These are phyloP conservation scores for Fusarium burgessii DNA, from an alignment of 2,329 filamentous ascomycete genomes.

Conservation along the genomic window DNA sequence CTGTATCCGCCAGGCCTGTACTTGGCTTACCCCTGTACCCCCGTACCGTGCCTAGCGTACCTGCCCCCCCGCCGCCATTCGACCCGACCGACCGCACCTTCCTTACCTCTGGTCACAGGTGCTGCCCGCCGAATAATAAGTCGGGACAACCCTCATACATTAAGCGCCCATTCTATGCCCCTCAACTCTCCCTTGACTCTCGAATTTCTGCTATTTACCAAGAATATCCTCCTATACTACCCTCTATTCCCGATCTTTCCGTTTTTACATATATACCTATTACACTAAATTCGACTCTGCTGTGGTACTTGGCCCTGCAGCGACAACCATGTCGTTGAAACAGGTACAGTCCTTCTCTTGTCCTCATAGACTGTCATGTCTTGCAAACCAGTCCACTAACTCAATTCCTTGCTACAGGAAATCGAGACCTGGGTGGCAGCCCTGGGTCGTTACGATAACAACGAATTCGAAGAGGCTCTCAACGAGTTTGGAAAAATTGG, in stretches of 20 bases:
- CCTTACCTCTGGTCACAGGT: conserved; percentile 35
- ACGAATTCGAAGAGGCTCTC: conserved; percentile 93
- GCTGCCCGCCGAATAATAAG: conserved; percentile 46
- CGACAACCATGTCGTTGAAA: conserved; percentile 68
- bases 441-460: conserved; percentile 92
- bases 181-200: conserved; percentile 39
- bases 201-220: conserved; percentile 36
- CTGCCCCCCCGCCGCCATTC: conserved; percentile 33
- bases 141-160: conserved; percentile 42
- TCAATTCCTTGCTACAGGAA: conserved; percentile 71
- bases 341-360: conserved; percentile 59
- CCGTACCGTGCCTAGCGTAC: conserved; percentile 44
- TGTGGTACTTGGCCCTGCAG: conserved; percentile 41
- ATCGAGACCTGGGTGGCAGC: conserved; percentile 98
- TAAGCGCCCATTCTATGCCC: conserved; percentile 42
- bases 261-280: conserved; percentile 8
- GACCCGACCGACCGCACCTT: conserved; percentile 28
- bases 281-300: conserved; percentile 13
- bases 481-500: conserved; percentile 86
- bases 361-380: conserved; percentile 3
- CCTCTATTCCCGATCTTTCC: conserved; percentile 12
- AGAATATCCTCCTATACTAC: conserved; percentile 16
- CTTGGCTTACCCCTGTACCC: conserved; percentile 29
- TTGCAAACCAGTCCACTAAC: conserved; percentile 32
- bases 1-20: conserved; percentile 8